Percentiles rank a stretch among this genome's conserved stretches.
Evolutionary conservation across 2,329 filamentous ascomycete species (phyloP).

Genomic region (Hypoxylon sp.): DNA sequence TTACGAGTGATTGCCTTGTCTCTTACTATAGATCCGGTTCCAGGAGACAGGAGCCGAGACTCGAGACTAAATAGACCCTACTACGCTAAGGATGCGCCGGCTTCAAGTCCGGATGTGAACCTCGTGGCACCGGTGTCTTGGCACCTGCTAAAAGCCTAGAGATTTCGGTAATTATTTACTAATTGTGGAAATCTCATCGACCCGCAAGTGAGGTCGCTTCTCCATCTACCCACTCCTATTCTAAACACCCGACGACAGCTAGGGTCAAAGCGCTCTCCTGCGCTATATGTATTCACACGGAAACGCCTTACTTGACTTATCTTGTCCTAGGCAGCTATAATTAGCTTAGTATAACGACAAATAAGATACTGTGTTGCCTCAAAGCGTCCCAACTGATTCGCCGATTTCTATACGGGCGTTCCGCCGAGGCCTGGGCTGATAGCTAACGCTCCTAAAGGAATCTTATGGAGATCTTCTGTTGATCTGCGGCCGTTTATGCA

Average conservation of each 20-base stretch:
- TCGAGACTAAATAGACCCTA: conserved; percentile 20
- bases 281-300: not conserved
- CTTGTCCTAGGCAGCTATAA: not conserved
- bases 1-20: not conserved
- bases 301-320: not conserved
- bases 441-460: not conserved
- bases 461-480: not conserved
- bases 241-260: not conserved
- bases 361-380: not conserved
- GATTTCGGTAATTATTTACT: conserved; percentile 36
- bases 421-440: not conserved
- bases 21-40: conserved; percentile 9
- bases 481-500: conserved; percentile 16
- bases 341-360: conserved; percentile 9
- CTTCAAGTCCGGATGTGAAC: conserved; percentile 20
- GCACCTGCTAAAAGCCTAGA: conserved; percentile 6
- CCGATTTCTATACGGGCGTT: not conserved
- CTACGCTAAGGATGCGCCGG: conserved; percentile 30
- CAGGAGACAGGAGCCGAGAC: conserved; percentile 22
- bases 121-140: conserved; percentile 24
- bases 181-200: conserved; percentile 28
- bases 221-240: conserved; percentile 5
- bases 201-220: conserved; percentile 8
- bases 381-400: not conserved
- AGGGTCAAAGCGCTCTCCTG: conserved; percentile 16